Evolutionary conservation across 805 yeast species (phyloP).

Genomic region (Yamadazyma akitaensis): DNA sequence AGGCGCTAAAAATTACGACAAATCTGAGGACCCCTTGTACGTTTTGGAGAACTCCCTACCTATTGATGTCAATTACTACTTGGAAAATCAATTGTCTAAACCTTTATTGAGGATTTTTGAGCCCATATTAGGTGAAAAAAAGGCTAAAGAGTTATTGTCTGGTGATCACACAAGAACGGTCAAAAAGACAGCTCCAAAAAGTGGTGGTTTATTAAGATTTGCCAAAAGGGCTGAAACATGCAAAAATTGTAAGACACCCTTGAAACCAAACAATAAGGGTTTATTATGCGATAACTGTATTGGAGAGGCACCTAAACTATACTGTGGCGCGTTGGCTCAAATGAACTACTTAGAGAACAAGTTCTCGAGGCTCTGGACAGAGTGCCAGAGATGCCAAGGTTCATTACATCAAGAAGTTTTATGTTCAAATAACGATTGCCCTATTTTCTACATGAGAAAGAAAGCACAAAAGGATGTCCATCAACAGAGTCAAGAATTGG

Average conservation of each 20-base stretch:
- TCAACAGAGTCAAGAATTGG: constrained; percentile 54
- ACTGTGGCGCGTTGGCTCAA: constrained; percentile 74
- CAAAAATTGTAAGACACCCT: constrained; percentile 82
- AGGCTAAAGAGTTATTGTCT: constrained; percentile 73
- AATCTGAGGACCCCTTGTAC: constrained; percentile 94
- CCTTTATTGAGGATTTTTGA: constrained; percentile 92
- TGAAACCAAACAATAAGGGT: constrained; percentile 56
- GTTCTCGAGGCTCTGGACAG: constrained; percentile 92
- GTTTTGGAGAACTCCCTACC: constrained; percentile 91
- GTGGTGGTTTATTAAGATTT: constrained; percentile 88
- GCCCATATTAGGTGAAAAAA: constrained; percentile 86
- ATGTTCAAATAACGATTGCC: constrained; percentile 95
- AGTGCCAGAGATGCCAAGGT: constrained; percentile 97
- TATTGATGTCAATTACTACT: constrained; percentile 89
- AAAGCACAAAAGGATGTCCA: constrained; percentile 73
- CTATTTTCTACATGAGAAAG: constrained; percentile 94
- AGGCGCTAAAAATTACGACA: constrained; percentile 85
- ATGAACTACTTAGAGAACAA: constrained; percentile 78
- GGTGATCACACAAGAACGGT: constrained; percentile 85
- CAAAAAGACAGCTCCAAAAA: constrained; percentile 66
- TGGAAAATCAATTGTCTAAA: constrained; percentile 88
- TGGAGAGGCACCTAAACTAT: constrained; percentile 74
- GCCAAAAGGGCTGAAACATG: constrained; percentile 87
- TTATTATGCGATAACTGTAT: constrained; percentile 81
- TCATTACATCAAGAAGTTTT: constrained; percentile 92